Conservation (phyloP, 2,329 filamentous ascomycete genomes). For the Aspergillus bombycis region DNA sequence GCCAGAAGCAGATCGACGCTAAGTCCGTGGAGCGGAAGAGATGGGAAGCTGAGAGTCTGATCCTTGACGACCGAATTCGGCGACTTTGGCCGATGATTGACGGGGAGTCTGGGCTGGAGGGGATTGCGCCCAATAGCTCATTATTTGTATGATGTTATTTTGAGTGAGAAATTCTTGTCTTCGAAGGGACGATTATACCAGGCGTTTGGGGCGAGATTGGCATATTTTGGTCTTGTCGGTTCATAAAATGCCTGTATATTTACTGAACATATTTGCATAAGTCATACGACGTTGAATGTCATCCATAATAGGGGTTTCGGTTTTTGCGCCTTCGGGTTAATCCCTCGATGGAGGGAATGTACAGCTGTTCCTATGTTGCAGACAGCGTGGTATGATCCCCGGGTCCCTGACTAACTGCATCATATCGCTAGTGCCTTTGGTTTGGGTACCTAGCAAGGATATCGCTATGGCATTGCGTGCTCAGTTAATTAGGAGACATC, state of each 20-base stretch:
- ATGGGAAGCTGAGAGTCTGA: conserved; percentile 46
- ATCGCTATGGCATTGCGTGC: background rate
- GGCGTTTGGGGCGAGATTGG: conserved; percentile 2
- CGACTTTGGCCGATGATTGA: conserved; percentile 35
- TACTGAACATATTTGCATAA: background rate
- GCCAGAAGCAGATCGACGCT: conserved; percentile 29
- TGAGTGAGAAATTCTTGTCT: background rate
- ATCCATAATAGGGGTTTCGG: background rate
- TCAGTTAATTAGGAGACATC: background rate
- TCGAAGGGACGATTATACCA: conserved; percentile 1
- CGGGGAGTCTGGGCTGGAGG: conserved; percentile 32
- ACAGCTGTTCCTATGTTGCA: background rate
- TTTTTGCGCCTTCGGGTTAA: background rate
- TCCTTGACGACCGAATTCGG: conserved; percentile 40
- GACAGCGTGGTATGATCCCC: background rate
- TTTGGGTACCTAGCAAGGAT: background rate
- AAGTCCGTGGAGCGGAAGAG: conserved; percentile 36
- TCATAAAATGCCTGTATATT: background rate
- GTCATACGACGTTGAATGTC: background rate
- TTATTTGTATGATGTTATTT: conserved; percentile 24
- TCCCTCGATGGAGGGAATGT: background rate
- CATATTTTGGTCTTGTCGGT: background rate
- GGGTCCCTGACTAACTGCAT: background rate
- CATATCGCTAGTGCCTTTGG: background rate
- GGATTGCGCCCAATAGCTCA: conserved; percentile 33